These are phyloP conservation scores for Eimeria acervulina DNA, from an alignment of 169 alveolate genomes.

Conservation along the genomic window DNA sequence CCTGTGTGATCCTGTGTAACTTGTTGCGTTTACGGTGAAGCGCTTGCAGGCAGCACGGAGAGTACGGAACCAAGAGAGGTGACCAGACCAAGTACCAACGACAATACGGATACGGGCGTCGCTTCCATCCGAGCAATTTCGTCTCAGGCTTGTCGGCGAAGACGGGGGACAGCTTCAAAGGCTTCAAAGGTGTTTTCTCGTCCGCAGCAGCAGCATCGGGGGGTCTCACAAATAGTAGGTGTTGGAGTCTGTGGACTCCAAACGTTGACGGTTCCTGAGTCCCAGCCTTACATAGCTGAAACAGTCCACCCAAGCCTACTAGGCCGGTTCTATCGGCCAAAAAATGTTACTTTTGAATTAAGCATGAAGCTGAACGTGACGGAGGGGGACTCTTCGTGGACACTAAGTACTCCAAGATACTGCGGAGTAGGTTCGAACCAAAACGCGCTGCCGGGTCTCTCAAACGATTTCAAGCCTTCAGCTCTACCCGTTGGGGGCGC, in stretches of 20 bases:
- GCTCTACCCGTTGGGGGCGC: background rate
- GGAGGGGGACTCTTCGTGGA: background rate
- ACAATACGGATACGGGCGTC: background rate
- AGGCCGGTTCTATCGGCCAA: slow-evolving; percentile 36
- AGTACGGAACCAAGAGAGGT: slow-evolving; percentile 5
- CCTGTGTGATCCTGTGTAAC: background rate
- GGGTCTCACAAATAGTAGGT: background rate
- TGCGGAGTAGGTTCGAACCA: background rate
- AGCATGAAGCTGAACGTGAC: background rate
- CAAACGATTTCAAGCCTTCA: background rate
- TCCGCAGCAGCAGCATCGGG: background rate
- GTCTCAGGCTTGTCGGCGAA: background rate
- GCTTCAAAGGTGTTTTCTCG: background rate
- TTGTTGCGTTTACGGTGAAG: background rate
- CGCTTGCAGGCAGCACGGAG: slow-evolving; percentile 1
- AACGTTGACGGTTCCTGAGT: slow-evolving; percentile 38
- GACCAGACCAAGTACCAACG: background rate
- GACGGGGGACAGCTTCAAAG: background rate
- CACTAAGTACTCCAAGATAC: background rate
- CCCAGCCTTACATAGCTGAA: slow-evolving; percentile 50
- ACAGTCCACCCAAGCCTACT: slow-evolving; percentile 5
- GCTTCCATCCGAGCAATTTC: background rate
- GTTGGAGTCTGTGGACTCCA: slow-evolving; percentile 28
- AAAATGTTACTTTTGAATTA: background rate
- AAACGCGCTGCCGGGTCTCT: background rate